A percentile compares a stretch with the other conserved stretches of the same genome.
These are phyloP conservation scores for Boletus tomentosulus DNA, from an alignment of 768 basidiomycete genomes.

Conservation along the genomic window DNA sequence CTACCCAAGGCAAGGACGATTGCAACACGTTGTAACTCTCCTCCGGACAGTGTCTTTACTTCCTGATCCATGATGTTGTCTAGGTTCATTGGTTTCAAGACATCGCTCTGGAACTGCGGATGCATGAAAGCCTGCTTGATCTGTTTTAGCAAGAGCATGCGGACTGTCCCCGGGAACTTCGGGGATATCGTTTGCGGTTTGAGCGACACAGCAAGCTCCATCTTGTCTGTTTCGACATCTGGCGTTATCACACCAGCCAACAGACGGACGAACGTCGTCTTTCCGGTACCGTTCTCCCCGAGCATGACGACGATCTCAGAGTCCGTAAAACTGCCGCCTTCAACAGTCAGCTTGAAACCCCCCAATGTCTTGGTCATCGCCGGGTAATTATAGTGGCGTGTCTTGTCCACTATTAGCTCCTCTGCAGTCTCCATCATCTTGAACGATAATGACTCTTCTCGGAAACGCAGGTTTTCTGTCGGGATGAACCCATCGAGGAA, in stretches of 20 bases:
- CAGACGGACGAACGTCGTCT: slow-evolving; percentile 96
- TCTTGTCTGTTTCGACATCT: slow-evolving; percentile 78
- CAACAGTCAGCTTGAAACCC: slow-evolving; percentile 90
- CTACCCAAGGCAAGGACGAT: slow-evolving; percentile 88
- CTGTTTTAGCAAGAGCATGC: slow-evolving; percentile 89
- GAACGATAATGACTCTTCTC: slow-evolving; percentile 92
- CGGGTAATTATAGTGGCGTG: slow-evolving; percentile 88
- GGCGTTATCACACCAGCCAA: slow-evolving; percentile 85
- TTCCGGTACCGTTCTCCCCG: slow-evolving; percentile 98
- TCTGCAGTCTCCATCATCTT: slow-evolving; percentile 98
- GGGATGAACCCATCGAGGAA: slow-evolving; percentile 99
- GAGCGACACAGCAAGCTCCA: slow-evolving; percentile 82
- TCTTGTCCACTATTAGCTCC: slow-evolving; percentile 81
- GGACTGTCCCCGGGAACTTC: slow-evolving; percentile 95
- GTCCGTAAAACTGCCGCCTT: slow-evolving; percentile 90
- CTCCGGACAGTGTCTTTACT: slow-evolving; percentile 96
- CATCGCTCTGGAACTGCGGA: slow-evolving; percentile 98
- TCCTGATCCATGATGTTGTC: slow-evolving; percentile 97
- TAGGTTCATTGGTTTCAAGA: slow-evolving; percentile 94
- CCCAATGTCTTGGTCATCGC: slow-evolving; percentile 97
- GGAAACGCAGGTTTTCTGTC: slow-evolving; percentile 97
- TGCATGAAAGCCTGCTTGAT: slow-evolving; percentile 98
- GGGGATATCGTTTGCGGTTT: slow-evolving; percentile 99
- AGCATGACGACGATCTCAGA: slow-evolving; percentile 99
- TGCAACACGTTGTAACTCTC: slow-evolving; percentile 96